A percentile compares a stretch with the other conserved stretches of the same genome.
These are phyloP conservation scores for Artemisia argyi DNA, from an alignment of 129 eudicot genomes.

Conservation along the genomic window DNA sequence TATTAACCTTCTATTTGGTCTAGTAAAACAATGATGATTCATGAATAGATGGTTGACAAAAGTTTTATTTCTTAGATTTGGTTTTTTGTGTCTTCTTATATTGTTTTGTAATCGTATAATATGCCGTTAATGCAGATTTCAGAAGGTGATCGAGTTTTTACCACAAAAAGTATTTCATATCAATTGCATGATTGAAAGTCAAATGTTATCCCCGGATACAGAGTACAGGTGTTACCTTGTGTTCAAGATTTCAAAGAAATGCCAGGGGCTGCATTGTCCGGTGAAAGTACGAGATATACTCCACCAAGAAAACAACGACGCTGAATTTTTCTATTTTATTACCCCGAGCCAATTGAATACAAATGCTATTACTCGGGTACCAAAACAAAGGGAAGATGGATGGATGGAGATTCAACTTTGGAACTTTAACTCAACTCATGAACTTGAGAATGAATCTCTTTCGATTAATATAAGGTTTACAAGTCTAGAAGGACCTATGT, in stretches of 20 bases:
- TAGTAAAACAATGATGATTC: background rate
- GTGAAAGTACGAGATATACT: too few relatives aligned
- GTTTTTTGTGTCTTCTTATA: background rate
- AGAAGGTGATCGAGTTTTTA: background rate
- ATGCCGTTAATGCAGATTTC: background rate
- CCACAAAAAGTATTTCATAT: background rate
- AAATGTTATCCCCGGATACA: background rate
- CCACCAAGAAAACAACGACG: too few relatives aligned
- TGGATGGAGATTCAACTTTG: background rate
- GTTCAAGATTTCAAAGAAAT: background rate
- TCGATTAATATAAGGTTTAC: too few relatives aligned
- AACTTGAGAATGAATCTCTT: too few relatives aligned
- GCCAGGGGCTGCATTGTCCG: too few relatives aligned
- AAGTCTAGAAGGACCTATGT: too few relatives aligned
- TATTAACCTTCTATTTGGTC: background rate
- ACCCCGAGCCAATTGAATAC: too few relatives aligned
- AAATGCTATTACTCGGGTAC: too few relatives aligned
- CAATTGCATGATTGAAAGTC: background rate
- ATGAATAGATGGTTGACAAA: background rate
- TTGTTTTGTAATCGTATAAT: background rate
- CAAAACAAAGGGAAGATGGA: constrained; percentile 4
- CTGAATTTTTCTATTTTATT: too few relatives aligned
- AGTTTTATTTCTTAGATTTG: background rate
- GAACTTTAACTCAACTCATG: background rate
- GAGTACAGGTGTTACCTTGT: background rate